Base-by-base conservation (phyloP, 306 rosid species). In the Hylodesmum podocarpum region DNA sequence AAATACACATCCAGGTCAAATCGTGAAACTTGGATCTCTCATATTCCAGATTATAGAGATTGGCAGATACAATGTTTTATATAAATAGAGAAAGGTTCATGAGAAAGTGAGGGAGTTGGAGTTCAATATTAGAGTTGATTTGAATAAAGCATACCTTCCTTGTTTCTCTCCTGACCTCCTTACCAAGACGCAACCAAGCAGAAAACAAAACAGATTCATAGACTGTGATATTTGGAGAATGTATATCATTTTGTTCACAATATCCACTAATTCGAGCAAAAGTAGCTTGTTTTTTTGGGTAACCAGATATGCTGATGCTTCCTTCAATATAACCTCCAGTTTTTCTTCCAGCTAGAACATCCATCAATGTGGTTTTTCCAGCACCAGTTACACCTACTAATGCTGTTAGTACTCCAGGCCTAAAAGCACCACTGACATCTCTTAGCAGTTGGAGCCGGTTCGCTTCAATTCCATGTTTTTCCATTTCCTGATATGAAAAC, bases 301-400 rank as follows among this genome's bases (percentile, higher is more conserved):
- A 87, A 65, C 91, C 91, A 11, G 91, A 87, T 50, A 87, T 21
- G 19, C 33, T 82, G 29, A 87, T 84, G 78, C 72, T 84, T 44
- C 88, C 91, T 80, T 85, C 89, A 49, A 85, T 70, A 49, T 85
- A 84, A 16, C 91, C 91, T 12, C 85, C 76, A 11, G 89, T 87
- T 82, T 87, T 87, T 77, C 91, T 80, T 59, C 89, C 91, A 2
- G 87, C 84, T 46, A 87, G 86, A 39, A 87, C 88, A 85, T 87
- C 89, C 88, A 87, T 82, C 84, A 87, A 75, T 4, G 91, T 87
- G 64, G 91, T 82, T 76, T 87, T 87, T n/a, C 91, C 87, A 57
- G 85, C 91, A 63, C 91, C 91, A 77, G 84, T 87, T 50, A 87
- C 89, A 36, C 87, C 86, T 67, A 87, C 82, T 47, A 87, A 71